These are phyloP conservation scores for Blumeria hordei DNA, from an alignment of 2,329 filamentous ascomycete species.

Conservation along the genomic window DNA sequence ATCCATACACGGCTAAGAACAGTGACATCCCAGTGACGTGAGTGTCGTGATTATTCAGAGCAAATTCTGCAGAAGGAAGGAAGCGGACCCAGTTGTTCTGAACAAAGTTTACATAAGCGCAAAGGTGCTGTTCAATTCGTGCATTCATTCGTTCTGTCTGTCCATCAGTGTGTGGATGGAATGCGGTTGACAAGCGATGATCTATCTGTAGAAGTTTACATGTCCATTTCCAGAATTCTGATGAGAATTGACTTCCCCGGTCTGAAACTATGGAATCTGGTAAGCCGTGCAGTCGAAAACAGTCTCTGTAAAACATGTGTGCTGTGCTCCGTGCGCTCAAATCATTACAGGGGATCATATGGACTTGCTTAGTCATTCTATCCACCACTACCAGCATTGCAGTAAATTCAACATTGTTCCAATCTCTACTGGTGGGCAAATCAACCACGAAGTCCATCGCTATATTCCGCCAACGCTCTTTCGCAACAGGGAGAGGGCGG, in stretches of 20 bases:
- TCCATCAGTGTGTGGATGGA: slow-evolving; percentile 6
- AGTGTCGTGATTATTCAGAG: slow-evolving; percentile 3
- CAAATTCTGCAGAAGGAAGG: slow-evolving; percentile 6
- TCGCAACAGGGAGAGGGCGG: not conserved
- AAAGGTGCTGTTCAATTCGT: slow-evolving; percentile 3
- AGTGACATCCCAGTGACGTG: slow-evolving; percentile 3
- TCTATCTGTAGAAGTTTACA: slow-evolving; percentile 1
- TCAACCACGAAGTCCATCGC: not conserved
- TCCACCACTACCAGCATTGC: not conserved
- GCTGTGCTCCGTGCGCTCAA: not conserved
- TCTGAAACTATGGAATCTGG: slow-evolving; percentile 4
- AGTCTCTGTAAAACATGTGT: not conserved
- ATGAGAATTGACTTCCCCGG: slow-evolving; percentile 4
- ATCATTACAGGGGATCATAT: not conserved
- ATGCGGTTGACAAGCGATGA: slow-evolving; percentile 3
- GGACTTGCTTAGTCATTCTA: not conserved
- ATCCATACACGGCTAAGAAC: slow-evolving; percentile 5
- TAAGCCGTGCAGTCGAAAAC: not conserved
- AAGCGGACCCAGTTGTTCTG: slow-evolving; percentile 5
- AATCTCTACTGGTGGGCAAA: not conserved
- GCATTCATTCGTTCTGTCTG: slow-evolving; percentile 5
- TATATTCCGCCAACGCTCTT: not conserved
- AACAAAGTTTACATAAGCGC: slow-evolving; percentile 3
- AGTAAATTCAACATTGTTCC: not conserved
- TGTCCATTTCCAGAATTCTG: slow-evolving; percentile 4